Conservation (phyloP, 352 stramenopile genomes). For the Peronosclerospora sorghi region DNA sequence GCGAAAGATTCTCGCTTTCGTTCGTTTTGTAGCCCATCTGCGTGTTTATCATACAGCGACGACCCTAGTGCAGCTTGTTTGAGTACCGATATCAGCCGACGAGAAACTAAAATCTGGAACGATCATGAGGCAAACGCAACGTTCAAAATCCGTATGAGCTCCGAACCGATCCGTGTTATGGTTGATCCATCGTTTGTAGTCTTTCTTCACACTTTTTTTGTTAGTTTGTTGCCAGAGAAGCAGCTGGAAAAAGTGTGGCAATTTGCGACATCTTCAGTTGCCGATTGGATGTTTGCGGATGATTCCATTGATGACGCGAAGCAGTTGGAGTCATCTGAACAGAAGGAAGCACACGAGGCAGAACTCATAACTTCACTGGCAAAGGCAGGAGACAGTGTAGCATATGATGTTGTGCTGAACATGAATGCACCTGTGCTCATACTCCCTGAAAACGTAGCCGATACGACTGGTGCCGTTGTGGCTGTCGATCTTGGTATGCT, state of each 20-base stretch:
- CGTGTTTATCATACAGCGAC: background rate
- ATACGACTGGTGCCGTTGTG: conserved; percentile 30
- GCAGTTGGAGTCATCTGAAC: conserved; percentile 5
- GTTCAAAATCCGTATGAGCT: conserved; percentile 36
- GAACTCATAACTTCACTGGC: conserved; percentile 29
- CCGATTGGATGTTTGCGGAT: conserved; percentile 71
- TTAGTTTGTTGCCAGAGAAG: conserved; percentile 48
- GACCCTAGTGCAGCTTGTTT: conserved; percentile 26
- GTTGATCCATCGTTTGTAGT: conserved; percentile 62
- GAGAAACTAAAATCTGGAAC: conserved; percentile 7
- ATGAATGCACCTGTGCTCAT: conserved; percentile 70
- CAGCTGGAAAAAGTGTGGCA: conserved; percentile 70
- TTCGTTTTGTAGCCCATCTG: conserved; percentile 51
- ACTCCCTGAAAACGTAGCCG: conserved; percentile 37
- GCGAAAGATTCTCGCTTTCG: conserved; percentile 34
- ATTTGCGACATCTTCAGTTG: conserved; percentile 72
- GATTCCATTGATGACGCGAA: conserved; percentile 20
- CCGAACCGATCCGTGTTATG: conserved; percentile 57
- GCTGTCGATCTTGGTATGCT: conserved; percentile 66
- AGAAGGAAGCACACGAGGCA: conserved; percentile 30
- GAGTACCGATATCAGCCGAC: conserved; percentile 32
- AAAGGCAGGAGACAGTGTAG: conserved; percentile 13
- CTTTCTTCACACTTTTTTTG: conserved; percentile 59
- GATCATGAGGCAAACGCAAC: conserved; percentile 11
- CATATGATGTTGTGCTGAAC: conserved; percentile 60